A percentile compares a stretch with the other conserved stretches of the same genome.
phyloP scores from a whole-genome alignment of 2,329 filamentous ascomycete genomes.

The Aspergillus fumigatus region DNA sequence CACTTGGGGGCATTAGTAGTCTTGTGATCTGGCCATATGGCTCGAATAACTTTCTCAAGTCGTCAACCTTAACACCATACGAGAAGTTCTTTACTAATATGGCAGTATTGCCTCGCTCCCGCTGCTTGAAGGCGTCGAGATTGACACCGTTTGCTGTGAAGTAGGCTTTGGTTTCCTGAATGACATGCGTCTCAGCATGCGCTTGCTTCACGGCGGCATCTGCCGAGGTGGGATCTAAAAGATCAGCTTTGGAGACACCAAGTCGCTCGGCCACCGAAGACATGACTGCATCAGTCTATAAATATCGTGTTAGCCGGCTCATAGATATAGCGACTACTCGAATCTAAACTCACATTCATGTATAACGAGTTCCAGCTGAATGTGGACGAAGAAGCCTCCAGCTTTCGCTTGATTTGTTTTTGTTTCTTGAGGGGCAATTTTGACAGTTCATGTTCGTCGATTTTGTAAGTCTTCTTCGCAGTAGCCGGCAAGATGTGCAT shows the following conservation, averaged over 20 bases:
- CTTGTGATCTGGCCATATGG: conserved; percentile 76
- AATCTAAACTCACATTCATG: conserved; percentile 66
- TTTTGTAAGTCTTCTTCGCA: conserved; percentile 71
- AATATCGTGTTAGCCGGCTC: conserved; percentile 16
- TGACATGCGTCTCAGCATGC: conserved; percentile 90
- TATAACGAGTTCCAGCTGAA: conserved; percentile 99
- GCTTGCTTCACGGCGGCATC: conserved; percentile 96
- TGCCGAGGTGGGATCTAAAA: conserved; percentile 91
- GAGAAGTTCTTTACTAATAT: conserved; percentile 95
- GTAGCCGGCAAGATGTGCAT: conserved; percentile 84
- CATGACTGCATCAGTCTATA: conserved; percentile 74
- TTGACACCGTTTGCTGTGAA: conserved; percentile 85
- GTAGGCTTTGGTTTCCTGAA: conserved; percentile 92
- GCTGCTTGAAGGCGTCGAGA: conserved; percentile 82
- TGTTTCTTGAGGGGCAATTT: conserved; percentile 94
- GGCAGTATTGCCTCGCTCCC: conserved; percentile 76
- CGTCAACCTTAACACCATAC: conserved; percentile 72
- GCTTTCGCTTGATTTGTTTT: conserved; percentile 79
- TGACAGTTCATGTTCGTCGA: conserved; percentile 85
- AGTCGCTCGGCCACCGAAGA: conserved; percentile 80
- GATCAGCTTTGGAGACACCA: conserved; percentile 82
- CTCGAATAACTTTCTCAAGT: conserved; percentile 76
- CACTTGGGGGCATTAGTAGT: conserved; percentile 86
- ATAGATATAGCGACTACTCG: background rate
- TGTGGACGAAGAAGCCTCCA: conserved; percentile 68